Evolutionary conservation across 148 eudicot genomes (phyloP), one percentile per base, ranked within the genome.

Genomic region (Polygonum aviculare): DNA sequence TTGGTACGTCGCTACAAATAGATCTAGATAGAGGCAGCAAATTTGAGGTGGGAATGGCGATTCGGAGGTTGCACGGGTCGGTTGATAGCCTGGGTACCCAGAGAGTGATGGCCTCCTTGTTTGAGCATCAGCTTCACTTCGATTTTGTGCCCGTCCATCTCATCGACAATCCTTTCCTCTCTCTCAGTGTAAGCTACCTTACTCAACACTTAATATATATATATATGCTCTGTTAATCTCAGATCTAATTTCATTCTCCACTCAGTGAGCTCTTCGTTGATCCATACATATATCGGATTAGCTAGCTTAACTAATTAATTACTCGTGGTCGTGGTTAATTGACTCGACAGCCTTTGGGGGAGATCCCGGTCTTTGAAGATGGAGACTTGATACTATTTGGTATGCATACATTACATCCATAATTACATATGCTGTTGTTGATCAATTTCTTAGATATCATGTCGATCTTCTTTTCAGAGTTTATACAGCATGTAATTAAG

Each of bases 101-200:
- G 77, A 38, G 81, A 74, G 81, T 54, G 12, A 69, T 74, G 38
- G 73, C 77, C 11, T 79, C 81, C 48, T 59, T 79, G 7, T 79
- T 51, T 21, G 81, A 79, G 33, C 81, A 79, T 41, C 77, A 74
- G 19, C 55, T 79, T 40, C 74, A 79, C 40, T 74, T 79, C 36
- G 77, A 79, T 21, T 79, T 79, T 40, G 35, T 79, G 7, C 57
- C 35, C n/a, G 35, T 62, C 10, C 62, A 73, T 45, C 76, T 73
- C 73, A 26, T 26, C 31, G 1, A 26, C 31, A 26, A 26, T 18
- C 62, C 12, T 7, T 12, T 78, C 36, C 73, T 79, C 5, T 57
- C 81, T 51, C 36, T 79, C 48, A 79, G 33, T 40, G 81, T 62
- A 78, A 65, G 44, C 55, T 51, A 26, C 31, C 31, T 26, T 26